These are phyloP conservation scores for Colletotrichum magnum DNA, from an alignment of 2,329 filamentous ascomycete species.

Conservation along the genomic window DNA sequence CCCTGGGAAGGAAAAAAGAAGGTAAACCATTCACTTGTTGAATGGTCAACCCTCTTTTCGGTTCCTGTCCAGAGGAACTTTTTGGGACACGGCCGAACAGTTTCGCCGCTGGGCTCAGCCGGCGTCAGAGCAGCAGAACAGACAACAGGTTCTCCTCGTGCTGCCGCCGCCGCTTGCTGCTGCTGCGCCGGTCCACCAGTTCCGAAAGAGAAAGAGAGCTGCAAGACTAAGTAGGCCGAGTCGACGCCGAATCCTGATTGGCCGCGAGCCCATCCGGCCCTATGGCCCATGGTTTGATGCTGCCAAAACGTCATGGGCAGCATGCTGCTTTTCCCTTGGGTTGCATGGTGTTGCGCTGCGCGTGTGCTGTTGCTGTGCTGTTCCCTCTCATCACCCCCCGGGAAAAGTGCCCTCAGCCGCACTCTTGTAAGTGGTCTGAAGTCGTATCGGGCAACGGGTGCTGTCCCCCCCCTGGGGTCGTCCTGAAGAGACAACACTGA, in stretches of 20 bases:
- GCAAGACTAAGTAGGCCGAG: conserved; percentile 19
- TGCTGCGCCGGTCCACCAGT: conserved; percentile 27
- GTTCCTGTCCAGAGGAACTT: conserved; percentile 1
- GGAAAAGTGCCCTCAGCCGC: conserved; percentile 25
- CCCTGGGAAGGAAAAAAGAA: conserved; percentile 1
- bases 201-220: conserved; percentile 33
- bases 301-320: conserved; percentile 35
- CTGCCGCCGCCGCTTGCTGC: conserved; percentile 1
- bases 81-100: background rate
- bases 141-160: background rate
- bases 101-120: background rate
- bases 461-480: conserved; percentile 1
- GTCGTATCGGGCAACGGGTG: conserved; percentile 26
- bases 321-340: background rate
- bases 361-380: background rate
- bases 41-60: conserved; percentile 6
- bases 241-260: conserved; percentile 25
- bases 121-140: background rate
- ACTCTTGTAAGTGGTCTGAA: conserved; percentile 28
- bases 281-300: background rate
- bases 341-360: background rate
- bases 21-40: conserved; percentile 17
- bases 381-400: background rate
- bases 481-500: conserved; percentile 10
- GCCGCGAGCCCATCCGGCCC: conserved; percentile 12